Evolutionary conservation across 371 early-diverging fungal species (phyloP), one percentile per base, ranked within the genome.

Genomic region (Syncephalis fuscata): DNA sequence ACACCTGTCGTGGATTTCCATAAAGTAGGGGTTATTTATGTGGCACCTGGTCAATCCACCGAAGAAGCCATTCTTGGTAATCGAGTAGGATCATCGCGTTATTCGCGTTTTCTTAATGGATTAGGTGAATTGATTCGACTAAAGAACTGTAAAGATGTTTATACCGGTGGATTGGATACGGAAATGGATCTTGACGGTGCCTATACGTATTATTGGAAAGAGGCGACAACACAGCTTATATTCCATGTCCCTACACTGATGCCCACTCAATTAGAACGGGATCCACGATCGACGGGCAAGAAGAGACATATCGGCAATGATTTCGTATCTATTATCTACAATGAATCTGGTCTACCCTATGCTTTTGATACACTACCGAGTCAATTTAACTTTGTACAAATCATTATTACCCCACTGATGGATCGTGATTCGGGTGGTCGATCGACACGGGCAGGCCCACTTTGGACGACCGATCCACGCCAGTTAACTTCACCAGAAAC

Each of bases 271-370:
- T 52, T 71, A 7, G 66, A 69, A 14, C 68, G 70, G 19, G 92
- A 93, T 61, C 78, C 80, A 16, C 67, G 70, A 41, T 78, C 81
- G 59, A 76, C 72, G 40, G 66, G 63, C 39, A 96, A 96, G 59
- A 96, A 96, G 65, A 70, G 92, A 17, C 93, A 93, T 59, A 86
- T 96, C 48, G 97, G 94, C 39, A 96, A 96, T 58, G 92, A 94
- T 59, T 94, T 76, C 67, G 88, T 94, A 26, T 74, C 80, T 24
- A 79, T 96, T 51, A 82, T 93, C 14, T 96, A 82, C 57, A 89
- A 92, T 55, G 93, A 96, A 54, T 80, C 83, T 17, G 91, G 88
- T 2, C 48, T 52, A 2, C 73, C 75, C 7, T 93, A 86, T 59
- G 72, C 72, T 24, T 89, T 92, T 63, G 80, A 89, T 49, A 94